A percentile compares a stretch with the other conserved stretches of the same genome.
Evolutionary conservation across 192 early-diverging fungal species (phyloP).

Genomic region (Umbelopsis vinacea): DNA sequence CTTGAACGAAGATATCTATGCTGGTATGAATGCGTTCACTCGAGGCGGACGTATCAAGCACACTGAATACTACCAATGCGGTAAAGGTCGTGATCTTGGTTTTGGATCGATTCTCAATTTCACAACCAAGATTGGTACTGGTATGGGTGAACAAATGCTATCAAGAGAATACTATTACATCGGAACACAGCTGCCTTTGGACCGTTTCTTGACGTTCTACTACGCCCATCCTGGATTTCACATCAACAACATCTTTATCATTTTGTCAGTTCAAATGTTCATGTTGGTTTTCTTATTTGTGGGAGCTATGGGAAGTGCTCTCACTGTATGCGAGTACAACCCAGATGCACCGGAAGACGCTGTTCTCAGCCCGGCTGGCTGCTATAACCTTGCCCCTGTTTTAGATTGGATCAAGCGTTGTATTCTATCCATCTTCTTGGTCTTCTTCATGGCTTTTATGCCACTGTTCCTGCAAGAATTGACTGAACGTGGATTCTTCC

Average conservation of each 20-base stretch:
- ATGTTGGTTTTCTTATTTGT: conserved; percentile 80
- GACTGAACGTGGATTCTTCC: conserved; percentile 79
- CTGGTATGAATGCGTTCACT: conserved; percentile 87
- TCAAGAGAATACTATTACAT: conserved; percentile 93
- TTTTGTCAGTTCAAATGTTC: conserved; percentile 81
- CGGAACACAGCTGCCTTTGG: conserved; percentile 81
- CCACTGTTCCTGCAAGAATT: conserved; percentile 85
- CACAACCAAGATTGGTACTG: conserved; percentile 88
- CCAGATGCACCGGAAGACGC: conserved; percentile 54
- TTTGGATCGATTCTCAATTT: conserved; percentile 90
- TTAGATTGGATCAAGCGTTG: conserved; percentile 84
- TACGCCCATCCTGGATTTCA: conserved; percentile 91
- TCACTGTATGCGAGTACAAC: conserved; percentile 61
- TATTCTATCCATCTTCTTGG: conserved; percentile 79
- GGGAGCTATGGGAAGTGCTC: conserved; percentile 68
- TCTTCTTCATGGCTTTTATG: conserved; percentile 81
- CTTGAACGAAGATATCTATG: conserved; percentile 92
- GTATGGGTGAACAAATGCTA: conserved; percentile 93
- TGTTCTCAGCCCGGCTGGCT: conserved; percentile 55
- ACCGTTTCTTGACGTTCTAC: conserved; percentile 87
- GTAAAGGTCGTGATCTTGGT: conserved; percentile 89
- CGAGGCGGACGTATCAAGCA: conserved; percentile 89
- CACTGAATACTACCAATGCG: conserved; percentile 90
- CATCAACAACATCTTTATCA: conserved; percentile 88
- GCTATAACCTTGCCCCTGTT: conserved; percentile 74